Percentiles rank a stretch among this genome's conserved stretches.
phyloP scores from a whole-genome alignment of 2,329 filamentous ascomycete species.

The Xylariaceae sp. region DNA sequence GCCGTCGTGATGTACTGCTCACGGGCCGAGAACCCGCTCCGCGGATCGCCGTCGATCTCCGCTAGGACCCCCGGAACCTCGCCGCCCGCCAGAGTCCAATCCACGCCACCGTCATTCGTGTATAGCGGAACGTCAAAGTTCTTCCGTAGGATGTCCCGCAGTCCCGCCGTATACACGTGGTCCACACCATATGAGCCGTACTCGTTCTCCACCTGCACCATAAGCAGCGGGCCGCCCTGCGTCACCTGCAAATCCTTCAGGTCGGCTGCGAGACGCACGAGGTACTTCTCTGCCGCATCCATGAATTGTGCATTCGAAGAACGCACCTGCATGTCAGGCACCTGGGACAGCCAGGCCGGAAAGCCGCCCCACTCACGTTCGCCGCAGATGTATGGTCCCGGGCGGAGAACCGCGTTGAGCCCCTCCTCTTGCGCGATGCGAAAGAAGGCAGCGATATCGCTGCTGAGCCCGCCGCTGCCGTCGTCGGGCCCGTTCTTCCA shows the following conservation, averaged over 20 bases:
- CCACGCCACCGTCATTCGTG: slow-evolving; percentile 43
- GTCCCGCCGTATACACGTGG: slow-evolving; percentile 38
- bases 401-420: slow-evolving; percentile 41
- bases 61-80: slow-evolving; percentile 40
- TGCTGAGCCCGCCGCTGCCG: slow-evolving; percentile 23
- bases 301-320: slow-evolving; percentile 38
- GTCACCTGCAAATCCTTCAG: slow-evolving; percentile 35
- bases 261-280: slow-evolving; percentile 36
- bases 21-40: slow-evolving; percentile 36
- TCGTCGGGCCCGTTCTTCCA: slow-evolving; percentile 30
- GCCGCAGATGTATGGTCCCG: slow-evolving; percentile 45
- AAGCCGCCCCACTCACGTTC: slow-evolving; percentile 47
- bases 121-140: slow-evolving; percentile 42
- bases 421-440: slow-evolving; percentile 42
- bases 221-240: slow-evolving; percentile 42
- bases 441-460: slow-evolving; percentile 46
- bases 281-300: slow-evolving; percentile 34
- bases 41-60: slow-evolving; percentile 41
- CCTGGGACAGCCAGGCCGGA: slow-evolving; percentile 39
- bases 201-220: slow-evolving; percentile 48
- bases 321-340: slow-evolving; percentile 38
- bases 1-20: slow-evolving; percentile 40
- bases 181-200: slow-evolving; percentile 45
- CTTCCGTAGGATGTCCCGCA: slow-evolving; percentile 38
- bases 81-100: slow-evolving; percentile 40